phyloP scores from a whole-genome alignment of 2,329 filamentous ascomycete genomes.

The Pseudogymnoascus sp. region DNA sequence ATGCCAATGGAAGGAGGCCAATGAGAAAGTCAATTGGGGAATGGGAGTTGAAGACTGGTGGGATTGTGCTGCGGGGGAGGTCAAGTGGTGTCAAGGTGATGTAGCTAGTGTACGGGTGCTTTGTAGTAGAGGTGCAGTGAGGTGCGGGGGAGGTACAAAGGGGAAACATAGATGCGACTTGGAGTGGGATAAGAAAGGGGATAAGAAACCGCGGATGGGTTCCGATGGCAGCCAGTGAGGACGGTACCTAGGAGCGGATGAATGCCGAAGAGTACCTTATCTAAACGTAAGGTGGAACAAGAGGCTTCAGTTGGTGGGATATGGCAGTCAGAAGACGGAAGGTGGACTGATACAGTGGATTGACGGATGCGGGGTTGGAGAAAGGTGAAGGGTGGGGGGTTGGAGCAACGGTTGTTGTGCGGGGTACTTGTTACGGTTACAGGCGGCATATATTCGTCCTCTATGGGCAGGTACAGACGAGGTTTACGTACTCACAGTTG shows the following conservation, averaged over 20 bases:
- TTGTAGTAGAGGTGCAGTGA: background rate
- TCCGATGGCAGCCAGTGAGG: background rate
- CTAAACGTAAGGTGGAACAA: background rate
- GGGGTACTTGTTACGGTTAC: background rate
- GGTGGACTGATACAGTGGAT: background rate
- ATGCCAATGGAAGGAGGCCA: background rate
- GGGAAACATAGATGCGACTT: background rate
- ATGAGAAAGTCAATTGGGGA: background rate
- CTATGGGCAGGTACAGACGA: background rate
- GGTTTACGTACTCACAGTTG: background rate
- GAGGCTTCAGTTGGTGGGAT: background rate
- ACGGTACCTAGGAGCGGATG: background rate
- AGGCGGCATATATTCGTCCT: background rate
- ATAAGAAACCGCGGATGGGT: background rate
- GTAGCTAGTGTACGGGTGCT: background rate
- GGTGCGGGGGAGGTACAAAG: background rate
- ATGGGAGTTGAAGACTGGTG: background rate
- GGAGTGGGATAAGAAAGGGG: background rate
- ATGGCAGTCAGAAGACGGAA: background rate
- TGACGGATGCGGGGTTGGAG: background rate
- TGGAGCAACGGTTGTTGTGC: background rate
- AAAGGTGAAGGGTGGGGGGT: background rate
- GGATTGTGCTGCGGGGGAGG: background rate
- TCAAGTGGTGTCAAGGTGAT: background rate
- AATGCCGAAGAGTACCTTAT: background rate